phyloP scores from a whole-genome alignment of 768 basidiomycete genomes.

The Mycena rebaudengoi region DNA sequence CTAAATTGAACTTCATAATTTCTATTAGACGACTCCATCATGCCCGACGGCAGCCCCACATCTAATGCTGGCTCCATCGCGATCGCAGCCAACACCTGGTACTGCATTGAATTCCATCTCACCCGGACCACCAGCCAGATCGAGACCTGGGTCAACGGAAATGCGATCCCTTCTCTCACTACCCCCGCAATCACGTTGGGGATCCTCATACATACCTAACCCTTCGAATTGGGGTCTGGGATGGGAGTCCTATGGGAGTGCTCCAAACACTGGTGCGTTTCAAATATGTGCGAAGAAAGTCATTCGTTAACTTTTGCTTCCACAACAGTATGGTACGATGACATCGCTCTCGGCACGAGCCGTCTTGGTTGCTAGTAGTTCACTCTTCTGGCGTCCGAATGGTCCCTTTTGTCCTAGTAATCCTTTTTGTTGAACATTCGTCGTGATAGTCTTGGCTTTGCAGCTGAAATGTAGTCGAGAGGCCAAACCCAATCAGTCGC shows the following conservation, averaged over 20 bases:
- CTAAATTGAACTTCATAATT: constrained; percentile 9
- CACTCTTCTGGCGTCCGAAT: constrained; percentile 14
- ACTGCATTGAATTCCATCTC: constrained; percentile 32
- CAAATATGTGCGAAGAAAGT: constrained; percentile 12
- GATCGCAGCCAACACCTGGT: constrained; percentile 30
- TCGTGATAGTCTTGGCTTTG: constrained; percentile 18
- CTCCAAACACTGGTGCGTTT: constrained; percentile 28
- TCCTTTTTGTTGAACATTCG: constrained; percentile 15
- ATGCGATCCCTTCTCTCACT: constrained; percentile 23
- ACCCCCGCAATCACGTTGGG: constrained; percentile 31
- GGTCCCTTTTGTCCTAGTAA: constrained; percentile 17
- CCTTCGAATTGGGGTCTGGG: constrained; percentile 30
- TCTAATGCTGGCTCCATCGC: constrained; percentile 26
- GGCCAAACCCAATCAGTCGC: constrained; percentile 12
- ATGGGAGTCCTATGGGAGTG: constrained; percentile 29
- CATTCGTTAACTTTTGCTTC: constrained; percentile 13
- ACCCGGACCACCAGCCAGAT: constrained; percentile 27
- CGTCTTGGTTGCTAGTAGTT: constrained; percentile 28
- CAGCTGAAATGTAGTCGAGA: constrained; percentile 8
- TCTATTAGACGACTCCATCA: constrained; percentile 30
- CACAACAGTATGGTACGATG: constrained; percentile 30
- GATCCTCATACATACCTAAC: constrained; percentile 26
- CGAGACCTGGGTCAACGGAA: constrained; percentile 28
- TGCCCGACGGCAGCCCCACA: constrained; percentile 29
- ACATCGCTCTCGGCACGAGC: constrained; percentile 28